phyloP scores from a whole-genome alignment of 768 basidiomycete species.

The Hygrophorus pudorinus region DNA sequence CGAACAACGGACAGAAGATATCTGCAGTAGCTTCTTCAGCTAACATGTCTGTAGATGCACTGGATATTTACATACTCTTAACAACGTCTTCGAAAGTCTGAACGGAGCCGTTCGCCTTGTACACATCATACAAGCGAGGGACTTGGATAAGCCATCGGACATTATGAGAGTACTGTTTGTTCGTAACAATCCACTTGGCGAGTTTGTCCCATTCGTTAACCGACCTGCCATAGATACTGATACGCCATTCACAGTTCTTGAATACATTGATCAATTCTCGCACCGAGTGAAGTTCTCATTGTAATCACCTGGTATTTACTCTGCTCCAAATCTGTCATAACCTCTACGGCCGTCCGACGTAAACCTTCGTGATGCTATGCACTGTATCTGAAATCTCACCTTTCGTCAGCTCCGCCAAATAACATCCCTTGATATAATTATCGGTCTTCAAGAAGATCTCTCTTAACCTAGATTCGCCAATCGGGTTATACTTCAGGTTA shows the following conservation, averaged over 20 bases:
- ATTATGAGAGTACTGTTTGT: slow-evolving; percentile 93
- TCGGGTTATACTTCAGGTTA: slow-evolving; percentile 95
- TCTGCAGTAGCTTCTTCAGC: slow-evolving; percentile 35
- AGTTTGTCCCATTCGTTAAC: slow-evolving; percentile 94
- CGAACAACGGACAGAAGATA: slow-evolving; percentile 87
- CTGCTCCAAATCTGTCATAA: slow-evolving; percentile 96
- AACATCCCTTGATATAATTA: slow-evolving; percentile 85
- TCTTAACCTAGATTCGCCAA: slow-evolving; percentile 86
- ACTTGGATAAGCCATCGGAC: slow-evolving; percentile 97
- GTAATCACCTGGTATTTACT: slow-evolving; percentile 87
- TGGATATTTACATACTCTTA: slow-evolving; percentile 46
- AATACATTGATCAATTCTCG: background rate
- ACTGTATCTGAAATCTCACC: slow-evolving; percentile 32
- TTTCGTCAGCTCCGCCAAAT: slow-evolving; percentile 89
- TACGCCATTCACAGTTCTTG: slow-evolving; percentile 93
- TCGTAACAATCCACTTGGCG: slow-evolving; percentile 91
- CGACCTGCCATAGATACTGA: slow-evolving; percentile 88
- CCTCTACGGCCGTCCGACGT: slow-evolving; percentile 41
- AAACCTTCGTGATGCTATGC: background rate
- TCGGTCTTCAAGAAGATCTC: slow-evolving; percentile 99
- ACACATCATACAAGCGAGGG: slow-evolving; percentile 90
- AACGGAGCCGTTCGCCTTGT: slow-evolving; percentile 80
- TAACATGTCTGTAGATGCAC: background rate
- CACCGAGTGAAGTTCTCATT: background rate
- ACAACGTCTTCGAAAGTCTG: slow-evolving; percentile 88